Percentiles rank a stretch among this genome's conserved stretches.
Conservation (phyloP, 441 rosid genomes). For the Adansonia rubrostipa region DNA sequence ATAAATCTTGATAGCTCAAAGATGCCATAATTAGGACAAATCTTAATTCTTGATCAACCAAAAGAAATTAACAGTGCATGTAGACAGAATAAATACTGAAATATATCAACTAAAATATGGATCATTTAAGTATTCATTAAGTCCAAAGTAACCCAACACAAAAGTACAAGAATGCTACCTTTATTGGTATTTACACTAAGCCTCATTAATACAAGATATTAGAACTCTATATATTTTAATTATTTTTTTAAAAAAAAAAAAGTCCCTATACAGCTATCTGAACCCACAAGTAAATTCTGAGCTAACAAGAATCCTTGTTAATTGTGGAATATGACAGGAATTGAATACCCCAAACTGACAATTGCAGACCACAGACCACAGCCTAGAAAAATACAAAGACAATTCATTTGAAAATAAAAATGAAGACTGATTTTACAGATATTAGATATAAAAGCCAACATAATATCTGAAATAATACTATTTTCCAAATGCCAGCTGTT, state of each 20-base stretch:
- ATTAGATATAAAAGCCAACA: neutral
- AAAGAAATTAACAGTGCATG: slow-evolving; percentile 10
- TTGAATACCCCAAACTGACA: slow-evolving; percentile 14
- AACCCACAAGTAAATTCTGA: slow-evolving; percentile 10
- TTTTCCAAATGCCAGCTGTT: slow-evolving; percentile 10
- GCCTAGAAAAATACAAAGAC: slow-evolving; percentile 5
- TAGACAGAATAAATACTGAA: slow-evolving; percentile 16
- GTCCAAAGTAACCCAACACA: neutral
- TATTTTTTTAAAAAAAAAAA: neutral
- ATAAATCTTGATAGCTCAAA: neutral
- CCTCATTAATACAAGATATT: neutral
- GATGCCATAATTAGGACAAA: neutral
- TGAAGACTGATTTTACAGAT: neutral
- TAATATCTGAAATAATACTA: neutral
- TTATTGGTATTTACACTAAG: neutral
- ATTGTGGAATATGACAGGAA: neutral
- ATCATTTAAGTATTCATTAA: neutral
- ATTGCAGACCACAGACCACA: slow-evolving; percentile 9
- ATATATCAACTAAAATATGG: slow-evolving; percentile 21
- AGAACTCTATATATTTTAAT: slow-evolving; percentile 6
- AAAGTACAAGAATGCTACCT: neutral
- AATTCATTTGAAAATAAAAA: neutral
- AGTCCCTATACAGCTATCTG: neutral
- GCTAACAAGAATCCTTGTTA: slow-evolving; percentile 22
- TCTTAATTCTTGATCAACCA: slow-evolving; percentile 16